Conservation (phyloP, 2,329 filamentous ascomycete genomes). For the Hypomyces perniciosus region DNA sequence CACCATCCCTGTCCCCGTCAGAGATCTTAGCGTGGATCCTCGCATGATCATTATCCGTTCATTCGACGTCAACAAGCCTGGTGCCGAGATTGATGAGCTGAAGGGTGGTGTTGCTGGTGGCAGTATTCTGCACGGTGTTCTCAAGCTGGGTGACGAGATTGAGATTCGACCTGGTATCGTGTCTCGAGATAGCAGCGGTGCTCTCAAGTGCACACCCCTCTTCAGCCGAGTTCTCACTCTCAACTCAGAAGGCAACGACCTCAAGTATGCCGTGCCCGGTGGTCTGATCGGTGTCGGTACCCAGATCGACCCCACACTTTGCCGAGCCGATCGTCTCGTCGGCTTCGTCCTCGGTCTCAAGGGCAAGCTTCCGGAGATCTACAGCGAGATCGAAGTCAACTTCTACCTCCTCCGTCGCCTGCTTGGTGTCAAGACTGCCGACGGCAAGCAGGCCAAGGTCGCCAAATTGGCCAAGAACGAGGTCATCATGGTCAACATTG, state of each 20-base stretch:
- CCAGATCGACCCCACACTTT: constrained; percentile 93
- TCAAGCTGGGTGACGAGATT: constrained; percentile 96
- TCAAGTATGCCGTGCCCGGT: constrained; percentile 97
- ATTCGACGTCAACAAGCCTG: constrained; percentile 99
- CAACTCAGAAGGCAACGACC: constrained; percentile 95
- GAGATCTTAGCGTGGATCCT: constrained; percentile 86
- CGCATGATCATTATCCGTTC: constrained; percentile 99
- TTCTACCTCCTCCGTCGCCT: constrained; percentile 95
- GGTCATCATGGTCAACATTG: constrained; percentile 99
- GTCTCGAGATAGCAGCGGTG: constrained; percentile 86
- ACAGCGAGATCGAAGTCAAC: constrained; percentile 98
- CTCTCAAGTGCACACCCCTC: constrained; percentile 94
- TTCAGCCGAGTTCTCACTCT: constrained; percentile 92
- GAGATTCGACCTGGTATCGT: constrained; percentile 99
- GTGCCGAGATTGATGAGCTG: constrained; percentile 95
- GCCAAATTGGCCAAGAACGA: constrained; percentile 98
- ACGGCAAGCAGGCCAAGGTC: constrained; percentile 99
- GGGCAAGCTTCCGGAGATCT: constrained; percentile 90
- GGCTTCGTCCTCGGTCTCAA: constrained; percentile 95
- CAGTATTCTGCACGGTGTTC: constrained; percentile 89
- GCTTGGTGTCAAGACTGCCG: constrained; percentile 93
- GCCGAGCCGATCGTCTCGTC: constrained; percentile 96
- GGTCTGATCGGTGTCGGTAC: constrained; percentile 98
- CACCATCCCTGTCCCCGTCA: constrained; percentile 84
- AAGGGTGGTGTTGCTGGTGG: constrained; percentile 99